Conservation (phyloP, 192 early-diverging fungal genomes). For the Dispira parvispora region DNA sequence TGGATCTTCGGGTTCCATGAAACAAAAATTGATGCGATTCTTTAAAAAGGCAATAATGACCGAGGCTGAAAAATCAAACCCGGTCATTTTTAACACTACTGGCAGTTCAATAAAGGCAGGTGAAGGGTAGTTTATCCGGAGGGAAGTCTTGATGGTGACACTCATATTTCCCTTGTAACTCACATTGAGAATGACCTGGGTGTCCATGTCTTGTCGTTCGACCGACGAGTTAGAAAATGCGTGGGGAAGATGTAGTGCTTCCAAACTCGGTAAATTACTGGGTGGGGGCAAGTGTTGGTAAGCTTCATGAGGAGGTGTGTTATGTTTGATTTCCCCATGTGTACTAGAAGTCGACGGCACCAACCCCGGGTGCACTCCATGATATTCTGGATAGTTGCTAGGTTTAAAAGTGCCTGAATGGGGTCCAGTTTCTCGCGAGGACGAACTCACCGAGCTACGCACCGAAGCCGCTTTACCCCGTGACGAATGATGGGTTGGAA, state of each 20-base stretch:
- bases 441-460: too few relatives aligned
- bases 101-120: slow-evolving; percentile 57
- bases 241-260: not conserved
- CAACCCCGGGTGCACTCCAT: not conserved
- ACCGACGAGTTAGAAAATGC: not conserved
- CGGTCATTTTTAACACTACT: slow-evolving; percentile 46
- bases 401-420: too few relatives aligned
- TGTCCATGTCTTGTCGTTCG: slow-evolving; percentile 21
- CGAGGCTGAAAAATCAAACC: slow-evolving; percentile 50
- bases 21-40: slow-evolving; percentile 49
- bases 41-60: slow-evolving; percentile 48
- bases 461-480: too few relatives aligned
- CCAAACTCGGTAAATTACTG: not conserved
- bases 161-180: slow-evolving; percentile 60
- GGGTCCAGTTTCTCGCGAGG: too few relatives aligned
- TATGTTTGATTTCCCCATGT: not conserved
- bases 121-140: slow-evolving; percentile 61
- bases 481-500: too few relatives aligned
- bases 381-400: not conserved
- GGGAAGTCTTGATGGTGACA: slow-evolving; percentile 44
- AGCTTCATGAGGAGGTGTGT: not conserved
- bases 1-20: slow-evolving; percentile 43
- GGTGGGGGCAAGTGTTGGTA: not conserved
- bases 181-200: slow-evolving; percentile 43
- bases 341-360: not conserved